A percentile compares a stretch with the other conserved stretches of the same genome.
Evolutionary conservation across 2,329 filamentous ascomycete genomes (phyloP).

Genomic region (Penicillium hesseltinei): DNA sequence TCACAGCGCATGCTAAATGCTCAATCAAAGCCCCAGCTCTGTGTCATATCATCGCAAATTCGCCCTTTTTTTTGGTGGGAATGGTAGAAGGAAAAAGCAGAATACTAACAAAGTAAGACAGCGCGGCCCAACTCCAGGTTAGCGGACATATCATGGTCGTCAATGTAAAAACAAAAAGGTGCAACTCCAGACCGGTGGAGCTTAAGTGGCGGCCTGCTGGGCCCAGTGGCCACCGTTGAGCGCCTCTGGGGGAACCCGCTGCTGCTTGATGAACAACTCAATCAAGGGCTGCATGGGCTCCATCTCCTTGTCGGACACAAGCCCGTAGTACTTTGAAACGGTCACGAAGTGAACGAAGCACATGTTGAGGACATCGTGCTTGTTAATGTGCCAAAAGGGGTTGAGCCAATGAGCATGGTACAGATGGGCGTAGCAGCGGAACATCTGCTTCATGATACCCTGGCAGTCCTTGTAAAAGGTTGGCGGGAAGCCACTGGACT

Average conservation of each 20-base stretch:
- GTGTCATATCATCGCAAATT: slow-evolving; percentile 24
- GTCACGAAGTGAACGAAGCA: slow-evolving; percentile 84
- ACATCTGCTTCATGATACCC: slow-evolving; percentile 96
- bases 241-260: slow-evolving; percentile 74
- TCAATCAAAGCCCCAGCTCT: slow-evolving; percentile 30
- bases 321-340: slow-evolving; percentile 74
- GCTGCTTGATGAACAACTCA: slow-evolving; percentile 85
- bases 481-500: slow-evolving; percentile 86
- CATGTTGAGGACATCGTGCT: slow-evolving; percentile 71
- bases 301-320: slow-evolving; percentile 84
- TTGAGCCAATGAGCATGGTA: slow-evolving; percentile 95
- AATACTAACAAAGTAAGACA: slow-evolving; percentile 26
- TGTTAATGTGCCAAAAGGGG: slow-evolving; percentile 78
- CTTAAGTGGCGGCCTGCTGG: slow-evolving; percentile 35
- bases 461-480: slow-evolving; percentile 89
- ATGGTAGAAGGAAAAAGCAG: slow-evolving; percentile 20
- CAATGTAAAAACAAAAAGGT: slow-evolving; percentile 13
- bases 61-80: slow-evolving; percentile 10
- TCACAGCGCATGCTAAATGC: slow-evolving; percentile 40
- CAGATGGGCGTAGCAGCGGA: slow-evolving; percentile 94
- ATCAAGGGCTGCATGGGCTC: slow-evolving; percentile 96
- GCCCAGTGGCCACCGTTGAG: slow-evolving; percentile 44
- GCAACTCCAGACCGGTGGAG: slow-evolving; percentile 15
- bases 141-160: slow-evolving; percentile 31
- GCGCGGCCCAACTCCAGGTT: slow-evolving; percentile 36